phyloP scores from a whole-genome alignment of 371 early-diverging fungal genomes.

The Parasitella parasitica region DNA sequence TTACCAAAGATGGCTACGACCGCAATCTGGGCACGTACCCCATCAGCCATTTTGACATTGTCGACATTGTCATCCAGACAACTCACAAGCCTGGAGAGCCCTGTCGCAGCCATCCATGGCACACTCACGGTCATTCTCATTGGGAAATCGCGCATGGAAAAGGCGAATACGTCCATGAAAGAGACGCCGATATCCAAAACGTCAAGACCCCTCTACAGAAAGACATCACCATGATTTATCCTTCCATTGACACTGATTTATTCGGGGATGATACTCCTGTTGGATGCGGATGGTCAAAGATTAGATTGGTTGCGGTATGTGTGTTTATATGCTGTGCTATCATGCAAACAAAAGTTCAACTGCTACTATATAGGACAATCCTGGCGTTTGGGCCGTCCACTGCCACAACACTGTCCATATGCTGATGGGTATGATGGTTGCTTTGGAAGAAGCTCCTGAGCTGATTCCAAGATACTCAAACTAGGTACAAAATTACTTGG shows the following conservation, averaged over 20 bases:
- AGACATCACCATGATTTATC: conserved; percentile 40
- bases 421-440: conserved; percentile 47
- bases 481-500: neutral
- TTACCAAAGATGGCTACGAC: conserved; percentile 23
- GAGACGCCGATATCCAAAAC: conserved; percentile 26
- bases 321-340: conserved; percentile 1
- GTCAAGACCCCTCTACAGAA: conserved; percentile 27
- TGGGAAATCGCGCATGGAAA: conserved; percentile 45
- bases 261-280: neutral
- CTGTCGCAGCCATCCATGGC: conserved; percentile 51
- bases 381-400: conserved; percentile 47
- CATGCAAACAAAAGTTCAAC: neutral
- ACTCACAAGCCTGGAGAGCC: conserved; percentile 29
- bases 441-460: conserved; percentile 43
- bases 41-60: conserved; percentile 29
- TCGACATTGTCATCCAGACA: conserved; percentile 43
- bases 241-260: conserved; percentile 18
- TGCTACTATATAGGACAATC: conserved; percentile 35
- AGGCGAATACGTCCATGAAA: conserved; percentile 38
- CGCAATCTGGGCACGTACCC: conserved; percentile 41
- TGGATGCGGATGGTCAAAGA: conserved; percentile 49
- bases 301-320: conserved; percentile 45
- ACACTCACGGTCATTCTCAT: conserved; percentile 51
- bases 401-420: conserved; percentile 48
- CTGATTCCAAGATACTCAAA: conserved; percentile 8